phyloP scores from a whole-genome alignment of 352 stramenopile genomes.

The Pythium chondricola region DNA sequence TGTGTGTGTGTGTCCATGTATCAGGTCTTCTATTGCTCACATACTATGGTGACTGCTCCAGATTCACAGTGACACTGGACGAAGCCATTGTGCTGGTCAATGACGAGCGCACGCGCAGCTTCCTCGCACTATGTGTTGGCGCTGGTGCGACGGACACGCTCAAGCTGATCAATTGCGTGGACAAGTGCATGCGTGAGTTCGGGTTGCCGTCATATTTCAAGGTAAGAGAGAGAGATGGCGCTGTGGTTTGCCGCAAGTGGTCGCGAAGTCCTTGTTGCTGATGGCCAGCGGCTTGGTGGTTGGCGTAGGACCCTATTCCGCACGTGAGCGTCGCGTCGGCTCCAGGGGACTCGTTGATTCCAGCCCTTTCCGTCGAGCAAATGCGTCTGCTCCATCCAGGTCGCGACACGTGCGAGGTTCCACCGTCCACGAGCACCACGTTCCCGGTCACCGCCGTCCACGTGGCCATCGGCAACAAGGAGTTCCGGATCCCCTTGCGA shows the following conservation, averaged over 20 bases:
- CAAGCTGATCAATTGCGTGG: slow-evolving; percentile 43
- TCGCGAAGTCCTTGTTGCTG: too few species aligned
- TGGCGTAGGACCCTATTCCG: slow-evolving; percentile 65
- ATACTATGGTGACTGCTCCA: too few species aligned
- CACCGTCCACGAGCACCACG: slow-evolving; percentile 3
- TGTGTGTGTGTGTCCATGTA: neutral
- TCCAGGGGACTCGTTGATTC: slow-evolving; percentile 36
- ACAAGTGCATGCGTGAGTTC: slow-evolving; percentile 54
- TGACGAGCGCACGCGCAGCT: slow-evolving; percentile 70
- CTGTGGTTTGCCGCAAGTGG: neutral
- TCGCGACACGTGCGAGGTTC: too few species aligned
- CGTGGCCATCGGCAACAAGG: slow-evolving; percentile 79
- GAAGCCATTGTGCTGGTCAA: slow-evolving; percentile 50
- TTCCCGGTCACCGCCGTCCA: slow-evolving; percentile 35
- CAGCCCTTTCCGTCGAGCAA: slow-evolving; percentile 32
- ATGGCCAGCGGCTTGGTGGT: slow-evolving; percentile 35
- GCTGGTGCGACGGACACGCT: slow-evolving; percentile 28
- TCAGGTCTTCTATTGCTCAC: neutral
- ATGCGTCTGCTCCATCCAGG: slow-evolving; percentile 17
- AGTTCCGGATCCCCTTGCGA: slow-evolving; percentile 59
- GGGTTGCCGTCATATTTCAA: slow-evolving; percentile 52
- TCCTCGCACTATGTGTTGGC: slow-evolving; percentile 48
- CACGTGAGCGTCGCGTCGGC: slow-evolving; percentile 78
- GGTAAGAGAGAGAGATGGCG: slow-evolving; percentile 21
- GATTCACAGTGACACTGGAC: slow-evolving; percentile 39